Evolutionary conservation across 345 rosid genomes (phyloP).

Genomic region (Gynandropsis gynandra): DNA sequence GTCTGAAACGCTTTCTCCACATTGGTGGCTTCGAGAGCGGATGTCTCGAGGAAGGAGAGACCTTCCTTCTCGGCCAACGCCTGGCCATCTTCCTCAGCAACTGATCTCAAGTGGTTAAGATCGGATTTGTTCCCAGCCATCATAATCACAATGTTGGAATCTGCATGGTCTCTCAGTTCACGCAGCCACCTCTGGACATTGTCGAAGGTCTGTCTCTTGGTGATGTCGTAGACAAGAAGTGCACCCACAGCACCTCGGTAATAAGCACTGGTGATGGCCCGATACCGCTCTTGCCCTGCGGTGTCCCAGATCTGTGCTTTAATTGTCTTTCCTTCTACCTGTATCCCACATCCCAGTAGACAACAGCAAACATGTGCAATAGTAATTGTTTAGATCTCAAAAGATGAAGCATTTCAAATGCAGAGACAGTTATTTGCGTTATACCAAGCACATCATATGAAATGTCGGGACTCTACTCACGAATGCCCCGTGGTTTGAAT

Average conservation of each 20-base stretch:
- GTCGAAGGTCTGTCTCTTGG: conserved; percentile 72
- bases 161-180: conserved; percentile 67
- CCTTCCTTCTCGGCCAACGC: conserved; percentile 60
- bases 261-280: conserved; percentile 66
- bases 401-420: not conserved
- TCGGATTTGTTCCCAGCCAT: conserved; percentile 75
- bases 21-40: conserved; percentile 63
- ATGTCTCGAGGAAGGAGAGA: conserved; percentile 63
- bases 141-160: conserved; percentile 75
- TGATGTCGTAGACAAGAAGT: conserved; percentile 68
- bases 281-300: conserved; percentile 73
- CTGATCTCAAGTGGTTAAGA: conserved; percentile 62
- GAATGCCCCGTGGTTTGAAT: not conserved
- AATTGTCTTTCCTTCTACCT: conserved; percentile 79
- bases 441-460: not conserved
- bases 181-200: conserved; percentile 67
- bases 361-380: not conserved
- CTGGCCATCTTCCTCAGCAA: conserved; percentile 48
- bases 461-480: not conserved
- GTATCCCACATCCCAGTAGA: conserved; percentile 8
- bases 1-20: conserved; percentile 70
- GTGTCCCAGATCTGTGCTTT: conserved; percentile 89
- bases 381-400: conserved; percentile 8
- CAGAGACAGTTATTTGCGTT: not conserved
- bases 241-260: conserved; percentile 83